Percentiles rank a stretch among this genome's conserved stretches.
These are phyloP conservation scores for Porphyra umbilicalis DNA, from an alignment of 31 red algal species.

Conservation along the genomic window DNA sequence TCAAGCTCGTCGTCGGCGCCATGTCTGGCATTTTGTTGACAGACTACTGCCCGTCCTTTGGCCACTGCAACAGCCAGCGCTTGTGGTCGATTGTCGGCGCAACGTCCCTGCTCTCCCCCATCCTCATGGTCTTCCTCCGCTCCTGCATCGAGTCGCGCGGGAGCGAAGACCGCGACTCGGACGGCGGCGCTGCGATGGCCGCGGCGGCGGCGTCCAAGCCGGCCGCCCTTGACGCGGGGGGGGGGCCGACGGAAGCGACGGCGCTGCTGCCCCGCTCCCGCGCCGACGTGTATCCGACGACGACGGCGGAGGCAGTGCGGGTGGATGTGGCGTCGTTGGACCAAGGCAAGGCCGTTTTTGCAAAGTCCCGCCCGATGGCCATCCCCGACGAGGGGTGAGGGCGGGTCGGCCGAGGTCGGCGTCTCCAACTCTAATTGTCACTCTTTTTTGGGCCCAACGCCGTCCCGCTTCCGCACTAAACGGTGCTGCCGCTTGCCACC, in stretches of 20 bases:
- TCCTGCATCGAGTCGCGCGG: conserved; percentile 17
- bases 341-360: background rate
- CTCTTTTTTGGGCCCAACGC: too few relatives aligned
- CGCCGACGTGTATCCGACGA: background rate
- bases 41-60: conserved; percentile 44
- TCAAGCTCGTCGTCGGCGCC: conserved; percentile 83
- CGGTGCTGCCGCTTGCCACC: too few relatives aligned
- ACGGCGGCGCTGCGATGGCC: background rate
- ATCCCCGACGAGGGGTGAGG: background rate
- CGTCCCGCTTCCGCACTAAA: too few relatives aligned
- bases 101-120: conserved; percentile 53
- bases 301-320: background rate
- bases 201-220: background rate
- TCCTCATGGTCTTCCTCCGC: conserved; percentile 55
- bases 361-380: background rate
- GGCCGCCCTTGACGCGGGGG: too few relatives aligned
- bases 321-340: background rate
- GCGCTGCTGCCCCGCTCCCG: conserved; percentile 1
- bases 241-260: background rate
- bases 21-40: conserved; percentile 84
- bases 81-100: conserved; percentile 63
- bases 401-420: background rate
- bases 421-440: background rate
- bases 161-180: background rate
- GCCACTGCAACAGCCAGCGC: conserved; percentile 29